phyloP scores from a whole-genome alignment of 106 monocot genomes.

The Acorus gramineus region DNA sequence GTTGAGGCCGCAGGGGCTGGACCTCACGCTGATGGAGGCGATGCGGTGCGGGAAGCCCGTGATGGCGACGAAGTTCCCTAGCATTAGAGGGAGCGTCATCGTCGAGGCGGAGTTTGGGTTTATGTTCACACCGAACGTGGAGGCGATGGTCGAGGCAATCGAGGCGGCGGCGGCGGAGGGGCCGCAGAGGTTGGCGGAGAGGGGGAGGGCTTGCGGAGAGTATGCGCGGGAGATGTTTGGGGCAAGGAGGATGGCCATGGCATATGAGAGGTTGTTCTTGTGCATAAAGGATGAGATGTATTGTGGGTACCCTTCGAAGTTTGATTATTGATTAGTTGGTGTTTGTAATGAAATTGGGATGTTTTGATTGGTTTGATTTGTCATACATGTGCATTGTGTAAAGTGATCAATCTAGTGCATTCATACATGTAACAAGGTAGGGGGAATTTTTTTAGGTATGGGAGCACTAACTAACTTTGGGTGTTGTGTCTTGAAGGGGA shows the following conservation, averaged over 20 bases:
- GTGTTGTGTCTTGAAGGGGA: too few relatives aligned
- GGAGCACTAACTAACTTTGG: too few relatives aligned
- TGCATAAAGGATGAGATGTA: slow-evolving; percentile 50
- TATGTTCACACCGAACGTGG: slow-evolving; percentile 81
- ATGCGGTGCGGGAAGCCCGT: slow-evolving; percentile 93
- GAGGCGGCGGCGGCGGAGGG: slow-evolving; percentile 68
- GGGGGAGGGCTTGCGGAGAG: slow-evolving; percentile 47
- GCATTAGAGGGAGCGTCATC: slow-evolving; percentile 77
- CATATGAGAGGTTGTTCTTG: slow-evolving; percentile 79
- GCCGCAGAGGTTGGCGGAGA: slow-evolving; percentile 30
- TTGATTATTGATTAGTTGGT: slow-evolving; percentile 7
- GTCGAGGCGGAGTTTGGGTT: slow-evolving; percentile 77
- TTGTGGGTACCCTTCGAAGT: slow-evolving; percentile 36
- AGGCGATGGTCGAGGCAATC: slow-evolving; percentile 38
- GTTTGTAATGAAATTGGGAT: too few relatives aligned
- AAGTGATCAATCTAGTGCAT: too few relatives aligned
- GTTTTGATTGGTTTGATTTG: too few relatives aligned
- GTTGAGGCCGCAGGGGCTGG: slow-evolving; percentile 87
- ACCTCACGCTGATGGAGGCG: slow-evolving; percentile 93
- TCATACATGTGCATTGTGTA: too few relatives aligned
- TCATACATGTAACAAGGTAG: too few relatives aligned
- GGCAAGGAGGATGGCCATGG: slow-evolving; percentile 81
- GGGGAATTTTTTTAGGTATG: too few relatives aligned
- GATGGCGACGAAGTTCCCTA: slow-evolving; percentile 77
- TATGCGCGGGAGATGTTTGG: slow-evolving; percentile 72